phyloP scores from a whole-genome alignment of 2,329 filamentous ascomycete genomes.

The Talaromyces rugulosus region DNA sequence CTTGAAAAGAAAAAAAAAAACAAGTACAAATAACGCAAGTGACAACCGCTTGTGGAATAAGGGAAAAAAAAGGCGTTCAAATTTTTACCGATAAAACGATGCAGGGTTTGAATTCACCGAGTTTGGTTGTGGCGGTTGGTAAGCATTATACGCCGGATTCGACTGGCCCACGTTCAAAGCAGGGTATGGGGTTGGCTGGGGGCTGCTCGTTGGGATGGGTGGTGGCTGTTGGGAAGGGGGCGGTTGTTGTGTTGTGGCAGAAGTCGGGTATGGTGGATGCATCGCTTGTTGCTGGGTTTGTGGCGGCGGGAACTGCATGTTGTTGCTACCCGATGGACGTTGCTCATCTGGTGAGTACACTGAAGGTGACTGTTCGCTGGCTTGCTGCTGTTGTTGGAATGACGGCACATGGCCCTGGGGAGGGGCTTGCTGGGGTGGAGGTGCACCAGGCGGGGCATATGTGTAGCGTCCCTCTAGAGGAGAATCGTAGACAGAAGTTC shows the following conservation, averaged over 20 bases:
- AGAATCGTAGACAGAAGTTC: conserved; percentile 73
- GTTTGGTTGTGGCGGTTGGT: conserved; percentile 30
- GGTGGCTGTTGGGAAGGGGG: conserved; percentile 28
- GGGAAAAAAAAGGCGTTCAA: background rate
- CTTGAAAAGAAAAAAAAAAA: background rate
- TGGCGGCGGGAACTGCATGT: conserved; percentile 16
- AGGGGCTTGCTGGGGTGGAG: conserved; percentile 19
- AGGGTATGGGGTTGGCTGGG: conserved; percentile 30
- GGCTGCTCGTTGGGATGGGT: conserved; percentile 27
- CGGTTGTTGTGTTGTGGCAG: conserved; percentile 24
- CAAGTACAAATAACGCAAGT: background rate
- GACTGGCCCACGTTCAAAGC: conserved; percentile 25
- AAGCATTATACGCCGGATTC: conserved; percentile 31
- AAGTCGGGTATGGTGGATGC: conserved; percentile 30
- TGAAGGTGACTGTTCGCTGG: conserved; percentile 28
- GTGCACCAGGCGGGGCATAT: conserved; percentile 23
- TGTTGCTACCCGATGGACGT: conserved; percentile 9
- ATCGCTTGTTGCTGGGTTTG: conserved; percentile 21
- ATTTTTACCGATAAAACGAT: conserved; percentile 34
- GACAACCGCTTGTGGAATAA: background rate
- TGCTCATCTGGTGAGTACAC: conserved; percentile 36
- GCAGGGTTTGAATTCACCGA: conserved; percentile 32
- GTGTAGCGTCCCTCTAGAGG: conserved; percentile 51
- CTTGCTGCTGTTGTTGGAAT: conserved; percentile 24
- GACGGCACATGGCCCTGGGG: conserved; percentile 10